phyloP scores from a whole-genome alignment of 345 rosid species.

The Citrus australasica region DNA sequence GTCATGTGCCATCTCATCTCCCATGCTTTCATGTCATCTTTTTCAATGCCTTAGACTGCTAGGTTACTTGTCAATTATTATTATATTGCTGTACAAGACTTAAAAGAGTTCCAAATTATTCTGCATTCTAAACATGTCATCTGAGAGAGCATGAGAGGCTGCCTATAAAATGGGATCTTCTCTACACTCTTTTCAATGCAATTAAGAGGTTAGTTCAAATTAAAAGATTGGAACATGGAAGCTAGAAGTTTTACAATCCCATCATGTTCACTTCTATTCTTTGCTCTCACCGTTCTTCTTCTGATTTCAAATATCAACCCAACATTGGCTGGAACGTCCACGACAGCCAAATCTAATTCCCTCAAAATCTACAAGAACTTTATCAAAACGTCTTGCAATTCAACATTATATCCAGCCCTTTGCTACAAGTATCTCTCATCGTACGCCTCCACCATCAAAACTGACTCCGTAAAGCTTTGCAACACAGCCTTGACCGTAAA shows the following conservation, averaged over 20 bases:
- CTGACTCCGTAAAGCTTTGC: conserved; percentile 55
- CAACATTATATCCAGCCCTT: conserved; percentile 47
- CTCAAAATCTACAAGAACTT: conserved; percentile 35
- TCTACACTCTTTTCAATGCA: not conserved
- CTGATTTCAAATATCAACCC: conserved; percentile 6
- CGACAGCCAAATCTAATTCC: not conserved
- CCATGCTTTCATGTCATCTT: not conserved
- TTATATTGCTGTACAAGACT: not conserved
- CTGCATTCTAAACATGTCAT: not conserved
- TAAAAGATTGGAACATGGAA: not conserved
- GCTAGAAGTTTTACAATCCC: not conserved
- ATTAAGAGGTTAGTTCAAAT: not conserved
- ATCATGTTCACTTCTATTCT: not conserved
- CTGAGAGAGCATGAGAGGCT: not conserved
- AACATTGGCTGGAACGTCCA: conserved; percentile 22
- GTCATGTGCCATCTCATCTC: not conserved
- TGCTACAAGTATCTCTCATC: conserved; percentile 59
- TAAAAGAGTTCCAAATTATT: not conserved
- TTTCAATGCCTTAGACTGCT: not conserved
- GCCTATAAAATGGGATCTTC: conserved; percentile 7
- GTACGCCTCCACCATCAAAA: conserved; percentile 40
- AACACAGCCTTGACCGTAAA: conserved; percentile 42
- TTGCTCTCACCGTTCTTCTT: not conserved
- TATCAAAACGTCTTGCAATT: conserved; percentile 48
- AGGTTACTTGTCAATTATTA: not conserved